phyloP scores from a whole-genome alignment of 768 basidiomycete species.

The Paxillus involutus region DNA sequence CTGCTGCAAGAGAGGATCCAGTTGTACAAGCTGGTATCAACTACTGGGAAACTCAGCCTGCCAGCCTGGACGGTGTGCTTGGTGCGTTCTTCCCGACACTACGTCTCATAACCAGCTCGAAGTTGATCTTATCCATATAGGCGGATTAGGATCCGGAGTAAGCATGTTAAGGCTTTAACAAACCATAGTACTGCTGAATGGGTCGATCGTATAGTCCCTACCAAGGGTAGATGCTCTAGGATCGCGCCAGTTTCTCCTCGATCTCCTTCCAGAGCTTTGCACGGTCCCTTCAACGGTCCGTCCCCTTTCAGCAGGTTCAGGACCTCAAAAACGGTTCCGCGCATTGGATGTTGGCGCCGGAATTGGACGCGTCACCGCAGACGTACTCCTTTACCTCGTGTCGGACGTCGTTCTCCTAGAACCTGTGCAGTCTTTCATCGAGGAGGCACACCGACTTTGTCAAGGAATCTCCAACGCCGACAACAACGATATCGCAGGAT shows the following conservation, averaged over 20 bases:
- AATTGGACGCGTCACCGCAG: constrained; percentile 87
- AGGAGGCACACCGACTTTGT: constrained; percentile 57
- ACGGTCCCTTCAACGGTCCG: constrained; percentile 73
- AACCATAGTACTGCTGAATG: background rate
- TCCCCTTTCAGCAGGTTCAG: constrained; percentile 35
- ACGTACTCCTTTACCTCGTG: constrained; percentile 87
- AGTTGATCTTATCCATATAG: constrained; percentile 34
- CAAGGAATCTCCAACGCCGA: constrained; percentile 35
- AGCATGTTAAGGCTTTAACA: constrained; percentile 8
- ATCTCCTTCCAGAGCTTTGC: constrained; percentile 77
- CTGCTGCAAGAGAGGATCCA: constrained; percentile 39
- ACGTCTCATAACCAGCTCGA: background rate
- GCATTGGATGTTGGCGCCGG: constrained; percentile 95
- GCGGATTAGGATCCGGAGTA: constrained; percentile 58
- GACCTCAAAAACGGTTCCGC: constrained; percentile 48
- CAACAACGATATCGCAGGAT: constrained; percentile 34
- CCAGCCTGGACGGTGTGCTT: constrained; percentile 84
- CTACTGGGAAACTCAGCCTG: constrained; percentile 85
- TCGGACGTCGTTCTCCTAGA: constrained; percentile 88
- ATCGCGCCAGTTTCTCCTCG: constrained; percentile 84
- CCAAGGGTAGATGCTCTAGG: constrained; percentile 90
- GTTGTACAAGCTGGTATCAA: constrained; percentile 74
- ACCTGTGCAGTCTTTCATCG: constrained; percentile 78
- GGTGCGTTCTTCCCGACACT: constrained; percentile 40
- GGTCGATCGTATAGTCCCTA: constrained; percentile 54